Base-by-base conservation (phyloP, 495 filamentous ascomycete species). In the Penicillium soppii region DNA sequence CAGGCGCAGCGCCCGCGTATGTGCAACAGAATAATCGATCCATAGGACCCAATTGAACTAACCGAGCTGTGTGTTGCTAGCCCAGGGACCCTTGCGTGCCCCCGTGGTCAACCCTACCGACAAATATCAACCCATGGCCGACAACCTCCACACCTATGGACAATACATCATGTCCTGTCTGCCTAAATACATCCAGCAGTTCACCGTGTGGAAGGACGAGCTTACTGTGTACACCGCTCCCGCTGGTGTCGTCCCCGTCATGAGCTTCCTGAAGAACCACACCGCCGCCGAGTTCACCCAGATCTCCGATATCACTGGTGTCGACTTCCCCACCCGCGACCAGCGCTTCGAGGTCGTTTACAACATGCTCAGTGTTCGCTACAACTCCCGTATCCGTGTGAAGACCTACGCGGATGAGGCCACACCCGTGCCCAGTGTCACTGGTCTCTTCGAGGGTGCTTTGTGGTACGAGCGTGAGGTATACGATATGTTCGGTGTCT, bases 341-440 rank as follows among this genome's bases (percentile, higher is more conserved):
- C 83, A 95, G 67, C 90, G 95, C 52, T 99, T 99, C 70, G 95
- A 99, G 78, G 81, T 99, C 48, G 92, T 99, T 47, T 99, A 99
- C 82, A 97, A 99, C 75, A 57, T 97, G 50, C 85, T 99, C 53
- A 95, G 90, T 58, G 85, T 97, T 47, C 87, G 94, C 53, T 90
- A 96, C 77, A 99, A 99, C 70, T 87, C 90, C 15, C 87, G 95
- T 37, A 95, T 99, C 68, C 85, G 95, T 39, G 90, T 99, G 59
- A 99, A 99, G 85, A 97, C 95, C 41, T 99, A 99, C 68, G 92
- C 92, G 58, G 92, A 97, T 68, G 95, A 99, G 78, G 89, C 89
- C 10, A 86, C 85, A n/a, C 91, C 92, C 5, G 91, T 99, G 2
- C 94, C 95, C 40, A 92, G 87, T 70, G 82, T 96, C 55, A 89